Evolutionary conservation across 176 grass and related monocot species (phyloP), one percentile per base, ranked within the genome.

Genomic region (Zea luxurians): DNA sequence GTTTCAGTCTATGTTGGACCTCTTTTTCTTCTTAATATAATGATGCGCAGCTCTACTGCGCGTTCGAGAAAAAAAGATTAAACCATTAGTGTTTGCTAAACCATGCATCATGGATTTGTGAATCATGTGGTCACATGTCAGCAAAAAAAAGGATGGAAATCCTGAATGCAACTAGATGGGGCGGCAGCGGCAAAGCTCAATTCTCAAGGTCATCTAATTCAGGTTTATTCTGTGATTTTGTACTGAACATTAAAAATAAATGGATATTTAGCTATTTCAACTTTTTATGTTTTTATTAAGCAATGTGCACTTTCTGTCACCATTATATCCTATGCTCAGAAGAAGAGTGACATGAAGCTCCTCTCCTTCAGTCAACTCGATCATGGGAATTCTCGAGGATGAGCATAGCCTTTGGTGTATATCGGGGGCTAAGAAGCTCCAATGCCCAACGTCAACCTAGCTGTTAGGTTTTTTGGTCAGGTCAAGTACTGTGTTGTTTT

Each of bases 201-300:
- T 8, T 34, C 35, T 70, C 45, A 70, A 63, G 13, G 13, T 13
- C 15, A 68, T 52, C 12, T 13, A 17, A 65, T 74, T 40, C 34
- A 38, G 13, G 68, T 10, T 46, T 64, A 37, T 61, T 68, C 61
- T 78, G 3, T 37, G 46, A 46, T 72, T 20, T 66, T 79, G 48
- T 34, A 49, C 40, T 54, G 60, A 75, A 73, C 41, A 73, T 66
- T 20, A 12, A 46, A 78, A 83, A 78, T 63, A 66, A 40, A 68
- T 10, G 27, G 8, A 63, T 11, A 69, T n/a, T 35, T 49, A 66
- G 16, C 45, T 38, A 61, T 49, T 20, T 58, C n/a, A 68, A 3
- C 52, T 49, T 76, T 17, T 68, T 20, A 13, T 61, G 13, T 48
- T 17, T 48, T 12, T 75, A 61, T 58, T 64, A 49, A 64, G 65